Evolutionary conservation across 176 grass and related monocot genomes (phyloP).

Genomic region (Triticum turgidum): DNA sequence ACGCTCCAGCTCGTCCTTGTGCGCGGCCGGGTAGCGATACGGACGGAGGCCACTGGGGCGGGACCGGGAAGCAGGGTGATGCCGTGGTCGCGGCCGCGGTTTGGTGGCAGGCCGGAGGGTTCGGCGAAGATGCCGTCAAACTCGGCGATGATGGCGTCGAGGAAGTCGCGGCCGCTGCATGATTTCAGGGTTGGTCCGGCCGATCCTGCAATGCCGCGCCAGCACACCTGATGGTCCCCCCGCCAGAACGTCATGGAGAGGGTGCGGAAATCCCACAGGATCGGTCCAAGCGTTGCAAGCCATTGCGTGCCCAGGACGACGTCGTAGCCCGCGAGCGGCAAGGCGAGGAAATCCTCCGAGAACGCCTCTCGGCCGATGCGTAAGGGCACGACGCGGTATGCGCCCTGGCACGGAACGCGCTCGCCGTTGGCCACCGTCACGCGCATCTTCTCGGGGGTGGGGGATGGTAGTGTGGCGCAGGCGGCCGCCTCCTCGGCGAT

Average conservation of each 20-base stretch:
- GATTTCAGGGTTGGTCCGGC: no score
- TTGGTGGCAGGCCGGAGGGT: not conserved
- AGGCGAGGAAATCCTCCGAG: not conserved
- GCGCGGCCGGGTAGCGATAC: not conserved
- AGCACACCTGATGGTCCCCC: no score
- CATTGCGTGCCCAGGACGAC: not conserved
- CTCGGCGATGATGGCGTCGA: not conserved
- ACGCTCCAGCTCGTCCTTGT: not conserved
- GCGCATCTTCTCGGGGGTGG: no score
- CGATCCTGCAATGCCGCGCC: no score
- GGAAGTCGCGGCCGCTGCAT: not conserved
- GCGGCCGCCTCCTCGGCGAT: not conserved
- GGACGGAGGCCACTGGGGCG: not conserved
- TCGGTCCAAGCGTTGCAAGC: not conserved
- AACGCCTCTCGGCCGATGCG: not conserved
- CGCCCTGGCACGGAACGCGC: not conserved
- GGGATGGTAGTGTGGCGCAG: no score
- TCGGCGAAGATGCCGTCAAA: not conserved
- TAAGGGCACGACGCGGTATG: not conserved
- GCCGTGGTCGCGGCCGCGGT: not conserved
- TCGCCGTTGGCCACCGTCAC: not conserved
- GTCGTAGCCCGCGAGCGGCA: not conserved
- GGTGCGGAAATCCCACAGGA: no score
- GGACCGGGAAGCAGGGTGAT: not conserved
- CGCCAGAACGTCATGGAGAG: not conserved